Evolutionary conservation across 306 rosid genomes (phyloP).

Genomic region (Ceratonia siliqua): DNA sequence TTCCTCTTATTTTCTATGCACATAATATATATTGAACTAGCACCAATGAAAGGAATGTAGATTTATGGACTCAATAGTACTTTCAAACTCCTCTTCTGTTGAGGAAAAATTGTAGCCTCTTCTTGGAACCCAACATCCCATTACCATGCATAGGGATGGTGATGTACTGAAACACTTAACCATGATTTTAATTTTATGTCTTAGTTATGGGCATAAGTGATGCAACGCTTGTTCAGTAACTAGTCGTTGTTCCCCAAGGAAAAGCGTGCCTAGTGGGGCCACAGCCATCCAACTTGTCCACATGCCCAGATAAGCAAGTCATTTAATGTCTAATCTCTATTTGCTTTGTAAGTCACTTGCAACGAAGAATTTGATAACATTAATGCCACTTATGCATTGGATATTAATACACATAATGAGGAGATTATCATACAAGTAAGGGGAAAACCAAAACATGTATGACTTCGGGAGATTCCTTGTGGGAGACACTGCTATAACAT

Average conservation of each 20-base stretch:
- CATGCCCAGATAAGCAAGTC: conserved; percentile 18
- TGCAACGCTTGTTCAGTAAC: neutral
- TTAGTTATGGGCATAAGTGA: neutral
- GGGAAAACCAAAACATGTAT: neutral
- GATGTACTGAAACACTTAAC: too few species aligned
- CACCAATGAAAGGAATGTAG: conserved; percentile 26
- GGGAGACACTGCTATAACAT: conserved; percentile 24
- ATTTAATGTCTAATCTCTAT: neutral
- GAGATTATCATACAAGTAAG: neutral
- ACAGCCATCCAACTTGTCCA: neutral
- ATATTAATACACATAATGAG: neutral
- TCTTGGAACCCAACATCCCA: conserved; percentile 35
- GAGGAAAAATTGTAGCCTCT: conserved; percentile 36
- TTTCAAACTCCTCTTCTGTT: conserved; percentile 24
- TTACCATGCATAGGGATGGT: conserved; percentile 34
- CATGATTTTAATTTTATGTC: too few species aligned
- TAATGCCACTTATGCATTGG: too few species aligned
- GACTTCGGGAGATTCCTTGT: conserved; percentile 23
- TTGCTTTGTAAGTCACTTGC: neutral
- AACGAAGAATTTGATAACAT: too few species aligned
- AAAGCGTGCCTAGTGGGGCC: neutral
- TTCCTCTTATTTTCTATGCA: conserved; percentile 36
- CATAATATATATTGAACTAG: conserved; percentile 39
- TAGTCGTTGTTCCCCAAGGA: too few species aligned
- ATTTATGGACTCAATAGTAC: conserved; percentile 30